Evolutionary conservation across 176 grass and related monocot genomes (phyloP).

Genomic region (Carex kokanica): DNA sequence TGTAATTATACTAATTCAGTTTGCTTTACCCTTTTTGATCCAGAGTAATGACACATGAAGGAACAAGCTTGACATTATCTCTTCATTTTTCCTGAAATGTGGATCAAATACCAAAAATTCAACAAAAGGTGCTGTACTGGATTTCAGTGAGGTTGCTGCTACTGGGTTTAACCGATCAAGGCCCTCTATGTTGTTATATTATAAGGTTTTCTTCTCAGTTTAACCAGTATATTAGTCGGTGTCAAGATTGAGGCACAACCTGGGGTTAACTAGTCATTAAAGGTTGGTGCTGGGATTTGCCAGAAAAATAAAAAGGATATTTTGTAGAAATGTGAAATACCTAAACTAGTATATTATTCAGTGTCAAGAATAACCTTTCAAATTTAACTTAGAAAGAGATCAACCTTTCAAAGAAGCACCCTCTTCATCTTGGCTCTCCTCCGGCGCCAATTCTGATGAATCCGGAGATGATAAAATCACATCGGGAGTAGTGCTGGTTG

Average conservation of each 20-base stretch:
- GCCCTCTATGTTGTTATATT: neutral
- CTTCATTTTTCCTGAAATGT: slow-evolving; percentile 9
- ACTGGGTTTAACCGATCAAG: neutral
- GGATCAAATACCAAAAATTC: neutral
- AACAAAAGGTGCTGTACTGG: neutral
- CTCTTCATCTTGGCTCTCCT: neutral
- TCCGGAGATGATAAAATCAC: slow-evolving; percentile 40
- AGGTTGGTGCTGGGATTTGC: neutral
- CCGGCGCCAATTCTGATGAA: slow-evolving; percentile 8
- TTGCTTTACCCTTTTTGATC: neutral
- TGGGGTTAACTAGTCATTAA: neutral
- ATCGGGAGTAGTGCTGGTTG: slow-evolving; percentile 33
- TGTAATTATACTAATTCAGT: neutral
- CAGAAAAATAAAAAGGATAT: neutral
- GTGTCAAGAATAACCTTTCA: neutral
- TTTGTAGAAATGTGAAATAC: neutral
- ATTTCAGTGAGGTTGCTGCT: neutral
- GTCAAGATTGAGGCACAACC: neutral
- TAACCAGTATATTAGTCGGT: too few species aligned
- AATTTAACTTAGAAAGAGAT: neutral
- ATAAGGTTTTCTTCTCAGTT: neutral
- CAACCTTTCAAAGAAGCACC: slow-evolving; percentile 30
- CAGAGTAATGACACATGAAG: neutral
- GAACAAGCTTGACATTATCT: neutral
- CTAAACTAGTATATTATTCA: neutral